Conservation (phyloP, 2,329 filamentous ascomycete species). For the Botrytis sinoallii region DNA sequence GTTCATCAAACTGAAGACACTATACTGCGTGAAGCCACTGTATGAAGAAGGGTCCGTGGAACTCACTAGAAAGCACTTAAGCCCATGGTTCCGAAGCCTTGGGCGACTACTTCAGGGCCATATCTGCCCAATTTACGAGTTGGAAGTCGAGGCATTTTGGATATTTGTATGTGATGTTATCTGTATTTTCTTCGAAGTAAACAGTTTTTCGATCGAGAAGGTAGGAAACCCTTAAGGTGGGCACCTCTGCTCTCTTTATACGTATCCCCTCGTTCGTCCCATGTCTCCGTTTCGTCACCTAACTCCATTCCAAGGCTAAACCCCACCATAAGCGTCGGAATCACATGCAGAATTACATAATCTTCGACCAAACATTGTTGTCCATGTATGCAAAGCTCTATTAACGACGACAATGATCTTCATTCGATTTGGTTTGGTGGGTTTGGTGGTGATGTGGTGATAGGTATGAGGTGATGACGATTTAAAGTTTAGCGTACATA, state of each 20-base stretch:
- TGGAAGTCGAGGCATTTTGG: constrained; percentile 26
- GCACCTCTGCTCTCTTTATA: constrained; percentile 4
- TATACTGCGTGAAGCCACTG: too few species aligned
- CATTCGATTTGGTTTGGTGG: neutral
- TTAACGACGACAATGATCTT: neutral
- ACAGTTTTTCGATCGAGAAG: neutral
- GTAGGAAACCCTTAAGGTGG: neutral
- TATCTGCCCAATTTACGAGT: constrained; percentile 31
- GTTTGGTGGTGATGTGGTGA: constrained; percentile 16
- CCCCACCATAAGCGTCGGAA: constrained; percentile 8
- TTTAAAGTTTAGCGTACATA: neutral
- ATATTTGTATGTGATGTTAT: neutral
- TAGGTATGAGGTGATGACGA: neutral
- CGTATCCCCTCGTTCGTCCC: neutral
- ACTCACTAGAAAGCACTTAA: constrained; percentile 18
- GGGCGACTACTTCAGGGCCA: constrained; percentile 30
- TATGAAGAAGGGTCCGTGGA: too few species aligned
- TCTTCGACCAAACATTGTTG: neutral
- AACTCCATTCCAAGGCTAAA: neutral
- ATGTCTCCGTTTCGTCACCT: neutral
- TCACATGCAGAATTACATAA: neutral
- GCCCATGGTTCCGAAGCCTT: constrained; percentile 34
- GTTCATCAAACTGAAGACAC: neutral
- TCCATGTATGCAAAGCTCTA: neutral
- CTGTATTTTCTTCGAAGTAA: neutral